Evolutionary conservation across 1,284 basidiomycete genomes (phyloP).

Genomic region (Cutaneotrichosporon spelunceum): DNA sequence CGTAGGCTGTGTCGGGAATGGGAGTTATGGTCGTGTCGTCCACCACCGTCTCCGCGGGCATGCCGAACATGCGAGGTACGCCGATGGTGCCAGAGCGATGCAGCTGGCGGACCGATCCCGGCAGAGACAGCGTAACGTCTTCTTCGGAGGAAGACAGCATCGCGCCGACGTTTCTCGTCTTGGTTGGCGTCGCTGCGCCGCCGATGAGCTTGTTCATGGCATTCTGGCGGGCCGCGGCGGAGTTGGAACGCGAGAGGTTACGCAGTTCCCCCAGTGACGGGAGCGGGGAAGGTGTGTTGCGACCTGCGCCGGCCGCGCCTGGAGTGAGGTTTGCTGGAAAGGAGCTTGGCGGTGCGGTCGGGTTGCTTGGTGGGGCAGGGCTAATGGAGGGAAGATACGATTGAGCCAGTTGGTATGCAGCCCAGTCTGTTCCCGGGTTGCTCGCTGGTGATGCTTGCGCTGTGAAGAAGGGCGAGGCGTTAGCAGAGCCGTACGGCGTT

Average conservation of each 20-base stretch:
- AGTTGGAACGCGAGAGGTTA: constrained; percentile 49
- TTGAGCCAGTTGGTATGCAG: constrained; percentile 41
- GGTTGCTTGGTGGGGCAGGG: constrained; percentile 19
- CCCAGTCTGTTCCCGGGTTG: constrained; percentile 35
- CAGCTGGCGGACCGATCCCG: constrained; percentile 22
- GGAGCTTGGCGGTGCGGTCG: constrained; percentile 20
- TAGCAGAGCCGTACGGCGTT: constrained; percentile 25
- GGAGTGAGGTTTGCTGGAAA: constrained; percentile 19
- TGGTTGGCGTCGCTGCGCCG: constrained; percentile 24
- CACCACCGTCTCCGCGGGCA: constrained; percentile 7
- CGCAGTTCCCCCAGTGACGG: constrained; percentile 46
- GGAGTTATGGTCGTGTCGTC: constrained; percentile 15
- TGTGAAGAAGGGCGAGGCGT: constrained; percentile 22
- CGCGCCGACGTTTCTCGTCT: constrained; percentile 9
- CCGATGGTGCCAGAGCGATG: constrained; percentile 42
- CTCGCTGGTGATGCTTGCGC: constrained; percentile 25
- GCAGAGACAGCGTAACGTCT: constrained; percentile 22
- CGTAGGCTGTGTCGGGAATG: constrained; percentile 21
- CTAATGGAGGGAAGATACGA: constrained; percentile 43
- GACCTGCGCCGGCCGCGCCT: constrained; percentile 15
- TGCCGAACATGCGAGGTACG: constrained; percentile 31
- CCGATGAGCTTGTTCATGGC: constrained; percentile 51
- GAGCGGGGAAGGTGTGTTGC: constrained; percentile 46
- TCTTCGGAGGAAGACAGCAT: constrained; percentile 24
- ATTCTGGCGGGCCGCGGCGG: constrained; percentile 44